Conservation (phyloP, 2,329 filamentous ascomycete species). For the Colletotrichum australisinense region DNA sequence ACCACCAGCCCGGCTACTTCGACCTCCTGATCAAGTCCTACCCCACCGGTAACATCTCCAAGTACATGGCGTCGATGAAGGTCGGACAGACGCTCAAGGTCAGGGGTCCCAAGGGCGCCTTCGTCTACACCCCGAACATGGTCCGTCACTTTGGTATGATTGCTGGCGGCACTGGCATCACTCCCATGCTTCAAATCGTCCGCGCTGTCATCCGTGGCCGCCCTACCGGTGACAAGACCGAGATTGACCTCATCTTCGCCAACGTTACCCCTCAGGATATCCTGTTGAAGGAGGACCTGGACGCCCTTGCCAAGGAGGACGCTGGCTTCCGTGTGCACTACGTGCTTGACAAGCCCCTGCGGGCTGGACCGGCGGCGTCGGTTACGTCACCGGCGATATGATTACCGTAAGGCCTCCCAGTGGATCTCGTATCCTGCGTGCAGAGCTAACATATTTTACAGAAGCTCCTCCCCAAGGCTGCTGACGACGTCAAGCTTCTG, state of each 20-base stretch:
- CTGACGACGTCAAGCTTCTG: conserved; percentile 90
- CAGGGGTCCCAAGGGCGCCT: conserved; percentile 94
- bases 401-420: conserved; percentile 73
- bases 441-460: conserved; percentile 50
- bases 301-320: conserved; percentile 81
- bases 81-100: conserved; percentile 92
- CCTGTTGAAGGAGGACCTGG: conserved; percentile 90
- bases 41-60: conserved; percentile 96
- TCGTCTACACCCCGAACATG: conserved; percentile 98
- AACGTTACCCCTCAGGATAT: conserved; percentile 96
- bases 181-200: conserved; percentile 97
- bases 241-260: conserved; percentile 96
- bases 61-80: conserved; percentile 84
- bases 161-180: conserved; percentile 96
- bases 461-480: conserved; percentile 85
- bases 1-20: conserved; percentile 90
- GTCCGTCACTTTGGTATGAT: conserved; percentile 98
- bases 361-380: conserved; percentile 91
- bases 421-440: conserved; percentile 37
- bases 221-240: conserved; percentile 81
- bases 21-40: conserved; percentile 99
- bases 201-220: conserved; percentile 89
- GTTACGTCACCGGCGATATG: conserved; percentile 96
- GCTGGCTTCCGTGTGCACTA: conserved; percentile 89
- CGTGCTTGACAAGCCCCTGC: conserved; percentile 96